A percentile compares a stretch with the other conserved stretches of the same genome.
Evolutionary conservation across 805 yeast species (phyloP).

Genomic region (Candida easanensis): DNA sequence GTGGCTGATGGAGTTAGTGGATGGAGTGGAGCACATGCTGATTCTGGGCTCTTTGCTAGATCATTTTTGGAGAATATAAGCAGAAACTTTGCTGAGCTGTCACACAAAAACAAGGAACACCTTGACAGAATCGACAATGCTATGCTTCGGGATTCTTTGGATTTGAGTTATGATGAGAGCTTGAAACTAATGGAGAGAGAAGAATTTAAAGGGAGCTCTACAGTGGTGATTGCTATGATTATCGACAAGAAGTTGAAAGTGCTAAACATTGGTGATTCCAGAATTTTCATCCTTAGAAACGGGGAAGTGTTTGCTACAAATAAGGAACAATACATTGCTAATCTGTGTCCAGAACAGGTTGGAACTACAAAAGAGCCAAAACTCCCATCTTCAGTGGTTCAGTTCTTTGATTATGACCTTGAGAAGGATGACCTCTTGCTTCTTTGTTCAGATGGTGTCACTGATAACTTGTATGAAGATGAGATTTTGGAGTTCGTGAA

Average conservation of each 20-base stretch:
- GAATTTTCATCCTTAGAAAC: conserved; percentile 44
- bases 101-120: conserved; percentile 24
- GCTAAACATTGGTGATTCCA: conserved; percentile 52
- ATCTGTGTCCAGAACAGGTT: conserved; percentile 51
- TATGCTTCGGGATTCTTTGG: conserved; percentile 42
- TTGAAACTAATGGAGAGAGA: conserved; percentile 50
- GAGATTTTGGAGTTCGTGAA: conserved; percentile 41
- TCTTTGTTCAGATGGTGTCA: conserved; percentile 51
- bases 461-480: conserved; percentile 49
- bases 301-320: conserved; percentile 42
- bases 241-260: conserved; percentile 44
- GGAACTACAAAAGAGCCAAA: conserved; percentile 46
- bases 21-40: conserved; percentile 47
- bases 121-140: conserved; percentile 40
- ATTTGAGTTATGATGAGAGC: conserved; percentile 46
- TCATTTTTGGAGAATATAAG: conserved; percentile 50
- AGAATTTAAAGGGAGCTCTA: conserved; percentile 45
- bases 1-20: conserved; percentile 59
- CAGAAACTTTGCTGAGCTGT: conserved; percentile 30
- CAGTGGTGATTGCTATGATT: conserved; percentile 46
- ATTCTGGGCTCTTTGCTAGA: conserved; percentile 52
- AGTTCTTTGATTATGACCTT: conserved; percentile 41
- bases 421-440: conserved; percentile 41
- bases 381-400: conserved; percentile 47
- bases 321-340: conserved; percentile 44